Base-by-base conservation (phyloP, 768 basidiomycete genomes). In the Scleroderma bovista region DNA sequence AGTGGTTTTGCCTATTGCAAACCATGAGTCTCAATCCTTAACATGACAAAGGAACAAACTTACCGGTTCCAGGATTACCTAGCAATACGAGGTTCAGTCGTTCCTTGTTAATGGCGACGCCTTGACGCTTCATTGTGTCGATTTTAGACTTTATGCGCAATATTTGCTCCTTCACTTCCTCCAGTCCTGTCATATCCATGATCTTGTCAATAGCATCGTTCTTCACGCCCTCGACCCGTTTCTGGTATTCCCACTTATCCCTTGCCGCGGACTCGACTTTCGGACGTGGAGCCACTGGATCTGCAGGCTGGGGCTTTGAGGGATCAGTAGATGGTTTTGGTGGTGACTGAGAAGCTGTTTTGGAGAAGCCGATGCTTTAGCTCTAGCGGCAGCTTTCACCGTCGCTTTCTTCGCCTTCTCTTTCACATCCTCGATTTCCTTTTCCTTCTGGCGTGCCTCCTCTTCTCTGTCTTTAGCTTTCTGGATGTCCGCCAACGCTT, bases 1-100 rank as follows among this genome's bases (percentile, higher is more conserved):
- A 0, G 85, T 86, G 0, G 84, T 86, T 70, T 86, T 85, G 11
- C 83, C 84, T 85, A 29, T 29, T 29, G 9, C 26, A 29, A 32
- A 2, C 26, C 17, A 40, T 42, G 32, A 3, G 12, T 6, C 8
- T 26, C 1, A 11, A 57, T 29, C 17, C 12, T 6, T 11, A 20
- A 17, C 33, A 11, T 17, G 13, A 4, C 17, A 22, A 4, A 2
- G 32, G n/a, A 40, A 50, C 8, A 52, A 24, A 53, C 71, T 23
- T 50, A 86, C 85, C 85, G 61, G 86, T 88, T 9, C 85, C 85
- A 3, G 85, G 86, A 57, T 88, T 88, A 13, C 85, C 85, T 0
- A 84, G 74, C 11, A 88, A 67, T 12, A 72, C 75, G n/a, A 77
- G 72, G 60, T 86, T 85, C 59, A 82, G 78, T 0, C 84, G 69